Conservation (phyloP, 108 stramenopile genomes). For the Cafeteria roenbergensis region DNA sequence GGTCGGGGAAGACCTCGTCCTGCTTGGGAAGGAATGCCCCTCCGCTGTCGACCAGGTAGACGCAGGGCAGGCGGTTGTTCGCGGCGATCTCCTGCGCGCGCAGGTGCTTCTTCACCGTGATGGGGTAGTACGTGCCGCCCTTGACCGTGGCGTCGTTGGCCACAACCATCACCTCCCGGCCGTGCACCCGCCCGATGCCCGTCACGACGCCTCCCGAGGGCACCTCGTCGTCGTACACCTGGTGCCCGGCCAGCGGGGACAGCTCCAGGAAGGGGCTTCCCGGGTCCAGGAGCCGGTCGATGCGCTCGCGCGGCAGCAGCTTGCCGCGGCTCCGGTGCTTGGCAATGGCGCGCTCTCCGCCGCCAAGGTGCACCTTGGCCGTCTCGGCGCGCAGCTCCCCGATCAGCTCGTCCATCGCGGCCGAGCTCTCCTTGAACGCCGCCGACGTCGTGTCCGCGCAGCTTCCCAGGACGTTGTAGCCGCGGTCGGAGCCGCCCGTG, state of each 20-base stretch:
- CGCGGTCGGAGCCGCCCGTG: no score
- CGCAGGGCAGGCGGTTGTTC: slow-evolving; percentile 80
- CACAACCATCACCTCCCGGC: slow-evolving; percentile 64
- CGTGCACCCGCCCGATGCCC: slow-evolving; percentile 77
- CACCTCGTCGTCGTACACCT: slow-evolving; percentile 38
- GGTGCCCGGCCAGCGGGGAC: slow-evolving; percentile 66
- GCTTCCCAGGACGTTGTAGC: slow-evolving; percentile 7
- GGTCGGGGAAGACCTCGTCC: slow-evolving; percentile 88
- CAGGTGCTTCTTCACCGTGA: slow-evolving; percentile 96
- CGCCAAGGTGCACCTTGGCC: slow-evolving; percentile 22
- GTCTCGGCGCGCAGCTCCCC: neutral
- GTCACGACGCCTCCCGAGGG: slow-evolving; percentile 85
- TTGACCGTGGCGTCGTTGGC: slow-evolving; percentile 98
- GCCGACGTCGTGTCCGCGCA: slow-evolving; percentile 3
- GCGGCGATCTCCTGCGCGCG: slow-evolving; percentile 87
- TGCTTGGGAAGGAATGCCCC: slow-evolving; percentile 91
- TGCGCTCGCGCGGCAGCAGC: slow-evolving; percentile 78
- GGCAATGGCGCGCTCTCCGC: slow-evolving; percentile 46
- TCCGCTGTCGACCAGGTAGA: slow-evolving; percentile 57
- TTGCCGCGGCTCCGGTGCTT: slow-evolving; percentile 70
- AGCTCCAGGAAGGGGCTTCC: slow-evolving; percentile 87
- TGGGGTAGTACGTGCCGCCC: slow-evolving; percentile 92
- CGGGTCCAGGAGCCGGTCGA: slow-evolving; percentile 68
- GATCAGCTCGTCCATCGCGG: slow-evolving; percentile 16
- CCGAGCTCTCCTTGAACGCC: slow-evolving; percentile 11